Percentiles rank a stretch among this genome's conserved stretches.
phyloP scores from a whole-genome alignment of 2,329 filamentous ascomycete genomes.

The Xylaria sp. region DNA sequence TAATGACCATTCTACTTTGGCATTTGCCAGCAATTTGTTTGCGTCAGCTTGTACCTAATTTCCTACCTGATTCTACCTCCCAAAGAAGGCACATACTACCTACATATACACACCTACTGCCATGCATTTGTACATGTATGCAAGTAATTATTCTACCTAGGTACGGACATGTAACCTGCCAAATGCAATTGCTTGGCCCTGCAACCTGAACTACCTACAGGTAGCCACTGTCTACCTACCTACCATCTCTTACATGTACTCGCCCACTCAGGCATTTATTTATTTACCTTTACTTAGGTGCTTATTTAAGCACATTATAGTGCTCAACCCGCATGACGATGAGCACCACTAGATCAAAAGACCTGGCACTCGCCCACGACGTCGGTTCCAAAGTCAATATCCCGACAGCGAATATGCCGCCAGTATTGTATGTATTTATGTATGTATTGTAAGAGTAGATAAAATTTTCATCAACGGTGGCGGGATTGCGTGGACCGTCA shows the following conservation, averaged over 20 bases:
- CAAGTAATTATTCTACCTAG: neutral
- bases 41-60: slow-evolving; percentile 1
- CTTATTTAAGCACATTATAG: neutral
- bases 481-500: slow-evolving; percentile 26
- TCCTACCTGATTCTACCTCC: neutral
- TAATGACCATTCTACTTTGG: neutral
- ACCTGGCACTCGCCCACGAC: neutral
- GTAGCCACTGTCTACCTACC: neutral
- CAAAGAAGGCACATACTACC: too few species aligned
- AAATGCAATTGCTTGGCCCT: slow-evolving; percentile 1
- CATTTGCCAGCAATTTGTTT: neutral
- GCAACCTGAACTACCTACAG: neutral
- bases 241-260: neutral
- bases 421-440: neutral
- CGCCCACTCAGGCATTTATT: neutral
- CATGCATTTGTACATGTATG: neutral
- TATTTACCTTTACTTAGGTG: neutral
- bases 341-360: neutral
- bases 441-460: neutral
- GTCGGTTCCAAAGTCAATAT: neutral
- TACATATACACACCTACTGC: neutral
- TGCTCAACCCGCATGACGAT: neutral
- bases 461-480: slow-evolving; percentile 15
- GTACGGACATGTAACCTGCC: neutral
- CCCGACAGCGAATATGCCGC: slow-evolving; percentile 2